Evolutionary conservation across 495 filamentous ascomycete genomes (phyloP).

Genomic region (Hypomontagnella submonticulosa): DNA sequence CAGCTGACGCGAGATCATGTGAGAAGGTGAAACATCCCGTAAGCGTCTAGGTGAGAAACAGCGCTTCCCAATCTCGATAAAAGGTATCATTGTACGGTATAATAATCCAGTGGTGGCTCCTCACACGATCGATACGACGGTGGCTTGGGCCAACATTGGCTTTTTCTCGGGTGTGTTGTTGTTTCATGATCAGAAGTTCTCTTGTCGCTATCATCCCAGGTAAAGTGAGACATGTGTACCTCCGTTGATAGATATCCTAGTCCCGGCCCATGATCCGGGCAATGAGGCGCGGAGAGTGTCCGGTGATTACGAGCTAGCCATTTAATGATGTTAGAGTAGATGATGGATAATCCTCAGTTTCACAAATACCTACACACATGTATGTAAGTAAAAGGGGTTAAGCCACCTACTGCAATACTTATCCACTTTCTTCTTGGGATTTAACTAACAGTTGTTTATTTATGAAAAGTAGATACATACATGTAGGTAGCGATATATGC

Average conservation of each 20-base stretch:
- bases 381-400: not conserved
- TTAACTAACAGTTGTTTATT: not conserved
- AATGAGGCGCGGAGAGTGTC: not conserved
- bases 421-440: not conserved
- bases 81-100: slow-evolving; percentile 4
- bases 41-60: slow-evolving; percentile 14
- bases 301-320: not conserved
- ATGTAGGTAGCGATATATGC: no score
- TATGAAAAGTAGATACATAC: no score
- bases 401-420: not conserved
- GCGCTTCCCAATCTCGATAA: not conserved
- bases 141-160: slow-evolving; percentile 5
- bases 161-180: slow-evolving; percentile 1
- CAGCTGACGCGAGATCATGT: slow-evolving; percentile 18
- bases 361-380: no score
- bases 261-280: not conserved
- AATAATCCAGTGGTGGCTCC: not conserved
- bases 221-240: slow-evolving; percentile 4
- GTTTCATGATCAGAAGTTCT: slow-evolving; percentile 4
- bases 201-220: not conserved
- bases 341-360: slow-evolving; percentile 7
- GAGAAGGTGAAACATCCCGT: slow-evolving; percentile 12
- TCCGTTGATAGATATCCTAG: no score
- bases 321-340: not conserved
- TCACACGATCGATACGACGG: not conserved